Base-by-base conservation (phyloP, 2,329 filamentous ascomycete genomes). In the Byssothecium circinans region DNA sequence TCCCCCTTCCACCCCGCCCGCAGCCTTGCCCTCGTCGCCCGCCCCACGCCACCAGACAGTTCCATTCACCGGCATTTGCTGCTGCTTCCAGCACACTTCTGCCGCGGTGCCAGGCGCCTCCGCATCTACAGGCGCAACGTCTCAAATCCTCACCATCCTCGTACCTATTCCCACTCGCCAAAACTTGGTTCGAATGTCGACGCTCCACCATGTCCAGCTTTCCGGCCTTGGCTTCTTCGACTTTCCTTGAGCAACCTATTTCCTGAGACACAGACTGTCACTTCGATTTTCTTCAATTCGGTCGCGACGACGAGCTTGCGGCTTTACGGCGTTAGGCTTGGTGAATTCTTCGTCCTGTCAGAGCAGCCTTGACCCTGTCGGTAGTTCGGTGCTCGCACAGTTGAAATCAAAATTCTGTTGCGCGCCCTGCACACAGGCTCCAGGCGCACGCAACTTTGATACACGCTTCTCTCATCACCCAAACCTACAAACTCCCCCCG, bases 181-280 rank as follows among this genome's bases (percentile, higher is more conserved):
- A 25, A 54, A 43, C 52, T 48, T 45, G 49, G 49, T 40, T 47
- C 64, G 63, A 68, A 76, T 76, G 75, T 76, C 74, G 70, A 64
- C 67, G 62, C 61, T 71, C 72, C 74, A 78, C 67, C 68, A 78
- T 78, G 76, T 75, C 72, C 74, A 75, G 65, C 67, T 69, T 62
- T 68, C 66, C 71, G 70, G 73, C 71, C 64, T 58, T 71, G 68
- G 65, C 68, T 64, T 71, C 71, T 69, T 73, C 69, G 61, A 75
- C 65, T 73, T 72, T 77, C 76, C 76, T 79, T 78, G 75, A 78
- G 72, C 73, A 75, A 66, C 74, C 75, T 54, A 71, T 70, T 71
- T 73, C 70, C 64, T 71, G 69, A 71, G 64, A 67, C 57, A 54
- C 54, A 53, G 51, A 61, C 56, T 45, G 54, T 58, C 51, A 43